Evolutionary conservation across 208 protist genomes (phyloP), one percentile per base, ranked within the genome.

Genomic region (Crithidia brevicula): DNA sequence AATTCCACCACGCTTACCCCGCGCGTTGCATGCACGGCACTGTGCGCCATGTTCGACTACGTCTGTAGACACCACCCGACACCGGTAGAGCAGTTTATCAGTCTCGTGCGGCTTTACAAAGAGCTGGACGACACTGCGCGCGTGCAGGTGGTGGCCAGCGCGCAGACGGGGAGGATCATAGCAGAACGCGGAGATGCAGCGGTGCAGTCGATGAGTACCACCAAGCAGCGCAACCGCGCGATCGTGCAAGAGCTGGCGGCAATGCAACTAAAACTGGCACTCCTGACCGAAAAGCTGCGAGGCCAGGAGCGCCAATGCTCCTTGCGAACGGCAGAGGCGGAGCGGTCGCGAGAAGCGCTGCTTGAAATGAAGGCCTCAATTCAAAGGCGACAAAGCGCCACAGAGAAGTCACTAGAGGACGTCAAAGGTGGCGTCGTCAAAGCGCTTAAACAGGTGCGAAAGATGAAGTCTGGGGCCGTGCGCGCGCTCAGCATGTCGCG

Each of bases 201-300:
- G 10, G 61, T 82, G 50, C 73, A 85, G 65, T 85, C 92, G 64
- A 73, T 84, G 49, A 62, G 68, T 45, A 64, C 57, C 5, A 56
- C 82, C 8, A 27, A 72, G 22, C 54, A 79, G n/a, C 77, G 88
- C n/a, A 34, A 45, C 13, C 83, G 80, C n/a, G 61, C 40, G 6
- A 64, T 58, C 27, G 71, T 83, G 20, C 67, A 72, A 15, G 85
- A 86, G 46, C 67, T 85, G 25, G 77, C 66, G 7, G 53, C 76
- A 31, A 31, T 83, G 61, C 57, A 78, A 54, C 28, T 58, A 11
- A 60, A 77, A 20, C n/a, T 76, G 5, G 56, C 62, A 2, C 30
- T 62, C 20, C 71, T 85, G 36, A 49, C 49, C 10, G 71, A 78
- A 11, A 61, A 64, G 45, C 60, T 71, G 5, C 40, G 63, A 22